Base-by-base conservation (phyloP, 352 stramenopile species). In the Phytophthora pisi region DNA sequence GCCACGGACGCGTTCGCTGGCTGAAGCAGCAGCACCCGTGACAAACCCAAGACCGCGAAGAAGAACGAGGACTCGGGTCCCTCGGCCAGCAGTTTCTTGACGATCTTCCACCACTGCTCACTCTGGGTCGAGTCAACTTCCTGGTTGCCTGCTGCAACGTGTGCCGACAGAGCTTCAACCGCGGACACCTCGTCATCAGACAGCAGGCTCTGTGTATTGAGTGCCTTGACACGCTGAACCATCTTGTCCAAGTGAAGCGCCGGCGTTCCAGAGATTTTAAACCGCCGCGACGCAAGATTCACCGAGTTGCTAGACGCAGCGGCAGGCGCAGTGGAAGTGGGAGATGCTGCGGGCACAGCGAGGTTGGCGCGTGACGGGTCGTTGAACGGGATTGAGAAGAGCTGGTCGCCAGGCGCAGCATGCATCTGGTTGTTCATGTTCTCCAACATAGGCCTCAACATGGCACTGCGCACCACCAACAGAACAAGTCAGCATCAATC, bases 381-480 rank as follows among this genome's bases (percentile, higher is more conserved):
- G 43, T 90, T 92, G 68, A 92, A 92, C 6, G 84, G 84, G 51
- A 89, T 90, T 0, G 78, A 79, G 50, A 92, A 91, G 9, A 82
- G 75, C 54, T 90, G 74, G 10, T 78, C 66, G 24, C 73, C 82
- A 11, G 64, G 51, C 0, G 63, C 77, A 2, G 72, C 74, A 26
- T 84, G 77, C 86, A 94, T 94, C 53, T 91, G 74, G 31, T 77
- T 78, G 72, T 95, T 88, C 82, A 95, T 91, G 65, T 90, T 91
- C 58, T 95, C 86, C 28, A 95, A 61, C 84, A 91, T 91, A 1
- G 86, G 86, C 30, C 84, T 81, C 34, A 95, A 65, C 84, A 93
- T 95, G 7, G 86, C 84, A 28, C 86, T 91, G 57, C 10, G 16
- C 30, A 51, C 15, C 36, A 47, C 49, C 15, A 57, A 28, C 11